phyloP scores from a whole-genome alignment of 805 yeast species.

The Tetrapisispora iriomotensis region DNA sequence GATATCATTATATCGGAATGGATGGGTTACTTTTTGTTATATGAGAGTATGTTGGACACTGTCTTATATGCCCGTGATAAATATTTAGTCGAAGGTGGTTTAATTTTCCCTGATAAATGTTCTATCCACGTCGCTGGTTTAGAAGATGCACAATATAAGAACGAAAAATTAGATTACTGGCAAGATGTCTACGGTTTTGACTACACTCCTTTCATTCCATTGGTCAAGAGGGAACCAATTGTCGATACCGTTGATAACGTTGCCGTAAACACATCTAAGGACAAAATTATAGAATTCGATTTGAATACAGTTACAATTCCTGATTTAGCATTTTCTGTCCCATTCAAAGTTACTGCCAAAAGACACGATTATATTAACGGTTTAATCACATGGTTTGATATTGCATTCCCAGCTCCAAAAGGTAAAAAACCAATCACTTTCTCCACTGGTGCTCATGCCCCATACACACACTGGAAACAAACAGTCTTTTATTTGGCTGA shows the following conservation, averaged over 20 bases:
- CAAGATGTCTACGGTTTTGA: conserved; percentile 96
- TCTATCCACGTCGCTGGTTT: conserved; percentile 82
- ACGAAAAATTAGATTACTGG: conserved; percentile 90
- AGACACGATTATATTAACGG: conserved; percentile 83
- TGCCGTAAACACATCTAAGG: conserved; percentile 63
- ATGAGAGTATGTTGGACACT: conserved; percentile 96
- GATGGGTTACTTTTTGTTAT: conserved; percentile 97
- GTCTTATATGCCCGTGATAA: conserved; percentile 90
- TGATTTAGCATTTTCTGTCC: conserved; percentile 64
- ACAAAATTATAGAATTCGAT: conserved; percentile 70
- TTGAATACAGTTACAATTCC: conserved; percentile 79
- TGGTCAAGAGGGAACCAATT: conserved; percentile 87
- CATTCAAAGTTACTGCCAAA: conserved; percentile 63
- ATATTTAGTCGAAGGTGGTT: conserved; percentile 68
- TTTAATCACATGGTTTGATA: conserved; percentile 88
- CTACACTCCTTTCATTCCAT: conserved; percentile 77
- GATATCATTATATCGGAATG: conserved; percentile 95
- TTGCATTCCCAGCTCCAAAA: conserved; percentile 58
- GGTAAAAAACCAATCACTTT: conserved; percentile 55
- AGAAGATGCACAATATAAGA: conserved; percentile 87
- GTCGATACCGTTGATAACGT: conserved; percentile 88
- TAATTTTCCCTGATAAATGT: conserved; percentile 91
- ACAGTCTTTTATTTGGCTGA: conserved; percentile 85
- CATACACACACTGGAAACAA: conserved; percentile 98
- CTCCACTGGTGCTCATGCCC: conserved; percentile 89